Conservation (phyloP, 164 flowering plant species). For the Annona squamosa region DNA sequence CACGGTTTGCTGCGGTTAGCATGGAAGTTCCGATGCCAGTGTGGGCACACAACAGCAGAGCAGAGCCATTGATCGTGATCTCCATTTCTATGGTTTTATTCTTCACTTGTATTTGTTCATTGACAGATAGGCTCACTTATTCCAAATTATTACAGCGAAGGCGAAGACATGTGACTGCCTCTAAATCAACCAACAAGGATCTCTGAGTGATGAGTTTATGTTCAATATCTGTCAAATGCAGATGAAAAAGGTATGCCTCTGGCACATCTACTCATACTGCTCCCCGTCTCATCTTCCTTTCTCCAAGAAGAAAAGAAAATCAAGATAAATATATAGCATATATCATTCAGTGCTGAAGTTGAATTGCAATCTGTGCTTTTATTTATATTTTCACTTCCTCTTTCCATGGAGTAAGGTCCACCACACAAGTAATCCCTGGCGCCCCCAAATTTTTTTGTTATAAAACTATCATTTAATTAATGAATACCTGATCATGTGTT, state of each 20-base stretch:
- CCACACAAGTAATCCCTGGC: too few relatives aligned
- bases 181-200: background rate
- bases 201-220: background rate
- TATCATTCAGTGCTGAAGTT: too few relatives aligned
- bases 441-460: too few relatives aligned
- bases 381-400: too few relatives aligned
- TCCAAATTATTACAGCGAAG: conserved; percentile 8
- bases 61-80: conserved; percentile 15
- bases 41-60: conserved; percentile 12
- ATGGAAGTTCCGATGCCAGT: conserved; percentile 17
- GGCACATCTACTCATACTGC: background rate
- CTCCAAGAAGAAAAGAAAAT: background rate
- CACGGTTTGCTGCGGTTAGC: conserved; percentile 40
- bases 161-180: background rate
- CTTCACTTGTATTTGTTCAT: conserved; percentile 21
- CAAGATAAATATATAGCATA: background rate
- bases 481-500: too few relatives aligned
- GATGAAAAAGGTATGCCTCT: background rate
- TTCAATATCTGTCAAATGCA: background rate
- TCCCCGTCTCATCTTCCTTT: background rate
- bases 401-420: too few relatives aligned
- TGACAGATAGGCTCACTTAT: conserved; percentile 15
- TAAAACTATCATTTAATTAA: too few relatives aligned
- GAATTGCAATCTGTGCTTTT: too few relatives aligned
- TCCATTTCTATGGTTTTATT: conserved; percentile 19